phyloP scores from a whole-genome alignment of 176 grass and related monocot genomes.

The Urochloa ruziziensis region DNA sequence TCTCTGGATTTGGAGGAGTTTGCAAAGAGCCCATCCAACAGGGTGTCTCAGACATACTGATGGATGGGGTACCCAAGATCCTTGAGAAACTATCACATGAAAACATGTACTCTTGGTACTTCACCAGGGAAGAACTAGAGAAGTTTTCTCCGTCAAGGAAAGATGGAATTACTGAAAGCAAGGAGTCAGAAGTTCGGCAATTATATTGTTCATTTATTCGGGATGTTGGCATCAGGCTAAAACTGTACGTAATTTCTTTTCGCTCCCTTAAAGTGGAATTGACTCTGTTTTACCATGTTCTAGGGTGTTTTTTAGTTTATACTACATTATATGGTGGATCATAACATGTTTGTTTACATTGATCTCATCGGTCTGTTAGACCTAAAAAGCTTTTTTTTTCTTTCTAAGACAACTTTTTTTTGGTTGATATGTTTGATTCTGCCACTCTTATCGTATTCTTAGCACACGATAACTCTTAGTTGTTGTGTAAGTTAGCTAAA shows the following conservation, averaged over 20 bases:
- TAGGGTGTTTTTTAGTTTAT: slow-evolving; percentile 1
- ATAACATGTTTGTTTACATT: slow-evolving; percentile 16
- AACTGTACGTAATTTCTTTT: slow-evolving; percentile 52
- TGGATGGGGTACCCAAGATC: slow-evolving; percentile 22
- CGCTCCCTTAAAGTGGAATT: neutral
- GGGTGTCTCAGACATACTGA: slow-evolving; percentile 26
- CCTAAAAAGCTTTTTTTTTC: neutral
- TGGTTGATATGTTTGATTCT: slow-evolving; percentile 11
- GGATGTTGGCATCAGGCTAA: slow-evolving; percentile 63
- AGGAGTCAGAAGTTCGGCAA: slow-evolving; percentile 58
- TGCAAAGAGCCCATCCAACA: slow-evolving; percentile 1
- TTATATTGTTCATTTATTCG: slow-evolving; percentile 79
- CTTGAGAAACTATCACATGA: slow-evolving; percentile 23
- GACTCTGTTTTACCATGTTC: neutral
- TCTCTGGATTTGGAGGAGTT: slow-evolving; percentile 6
- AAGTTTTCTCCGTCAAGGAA: slow-evolving; percentile 57
- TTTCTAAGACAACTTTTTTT: neutral
- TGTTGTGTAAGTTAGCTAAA: slow-evolving; percentile 1
- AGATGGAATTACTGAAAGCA: slow-evolving; percentile 62
- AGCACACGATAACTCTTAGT: neutral
- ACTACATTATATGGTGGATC: neutral
- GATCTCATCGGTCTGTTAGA: neutral
- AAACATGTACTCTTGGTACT: slow-evolving; percentile 60
- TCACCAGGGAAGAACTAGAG: slow-evolving; percentile 60
- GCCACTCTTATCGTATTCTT: neutral